These are phyloP conservation scores for Nyctanthes arbortristis DNA, from an alignment of 257 asterid genomes.

Conservation along the genomic window DNA sequence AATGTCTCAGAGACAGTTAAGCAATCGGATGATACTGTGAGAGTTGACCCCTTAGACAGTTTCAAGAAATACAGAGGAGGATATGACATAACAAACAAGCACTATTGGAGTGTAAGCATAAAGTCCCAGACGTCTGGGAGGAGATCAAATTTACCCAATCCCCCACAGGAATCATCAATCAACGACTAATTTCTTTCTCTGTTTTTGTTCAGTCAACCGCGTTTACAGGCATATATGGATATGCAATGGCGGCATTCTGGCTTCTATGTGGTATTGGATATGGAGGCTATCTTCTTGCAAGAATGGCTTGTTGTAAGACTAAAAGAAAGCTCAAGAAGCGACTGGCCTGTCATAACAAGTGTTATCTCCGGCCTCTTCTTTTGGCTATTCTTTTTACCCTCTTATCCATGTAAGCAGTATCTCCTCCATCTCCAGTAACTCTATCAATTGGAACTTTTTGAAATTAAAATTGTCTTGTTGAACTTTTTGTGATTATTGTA, in stretches of 20 bases:
- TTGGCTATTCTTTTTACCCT: slow-evolving; percentile 51
- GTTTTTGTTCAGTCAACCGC: slow-evolving; percentile 62
- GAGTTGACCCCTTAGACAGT: slow-evolving; percentile 65
- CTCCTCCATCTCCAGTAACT: too few species aligned
- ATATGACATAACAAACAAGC: slow-evolving; percentile 64
- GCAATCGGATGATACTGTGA: slow-evolving; percentile 45
- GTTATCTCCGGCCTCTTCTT: slow-evolving; percentile 45
- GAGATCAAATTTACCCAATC: too few species aligned
- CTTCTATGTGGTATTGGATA: slow-evolving; percentile 61
- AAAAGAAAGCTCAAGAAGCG: slow-evolving; percentile 41
- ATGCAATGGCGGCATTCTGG: slow-evolving; percentile 63
- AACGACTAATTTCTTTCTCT: background rate
- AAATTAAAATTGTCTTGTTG: too few species aligned
- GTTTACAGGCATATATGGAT: slow-evolving; percentile 74
- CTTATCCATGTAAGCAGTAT: slow-evolving; percentile 57
- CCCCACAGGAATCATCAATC: too few species aligned
- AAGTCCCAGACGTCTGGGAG: too few species aligned
- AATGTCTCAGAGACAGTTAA: slow-evolving; percentile 10
- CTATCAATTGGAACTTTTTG: too few species aligned
- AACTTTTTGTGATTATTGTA: background rate
- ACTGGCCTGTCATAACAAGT: slow-evolving; percentile 36
- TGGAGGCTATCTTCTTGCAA: slow-evolving; percentile 45
- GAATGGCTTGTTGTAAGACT: slow-evolving; percentile 26
- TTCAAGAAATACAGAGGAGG: slow-evolving; percentile 85
- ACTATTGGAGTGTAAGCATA: slow-evolving; percentile 84